Percentiles rank a stretch among this genome's conserved stretches.
These are phyloP conservation scores for Rhododendron ovatum DNA, from an alignment of 148 eudicot genomes.

Conservation along the genomic window DNA sequence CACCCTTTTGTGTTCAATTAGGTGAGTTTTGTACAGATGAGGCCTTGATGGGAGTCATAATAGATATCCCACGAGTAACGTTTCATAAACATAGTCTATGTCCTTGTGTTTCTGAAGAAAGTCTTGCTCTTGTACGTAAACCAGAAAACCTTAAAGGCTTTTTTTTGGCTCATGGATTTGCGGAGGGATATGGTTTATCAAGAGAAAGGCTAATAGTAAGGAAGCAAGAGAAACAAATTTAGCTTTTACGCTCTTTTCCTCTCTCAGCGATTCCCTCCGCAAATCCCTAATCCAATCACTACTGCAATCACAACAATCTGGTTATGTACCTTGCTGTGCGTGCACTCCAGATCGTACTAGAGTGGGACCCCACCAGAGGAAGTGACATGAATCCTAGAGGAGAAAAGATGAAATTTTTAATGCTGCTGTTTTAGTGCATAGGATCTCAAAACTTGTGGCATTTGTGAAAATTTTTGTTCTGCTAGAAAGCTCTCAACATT, in stretches of 20 bases:
- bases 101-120: too few species aligned
- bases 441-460: neutral
- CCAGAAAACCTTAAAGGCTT: too few species aligned
- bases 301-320: neutral
- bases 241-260: too few species aligned
- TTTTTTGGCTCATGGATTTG: neutral
- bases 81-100: too few species aligned
- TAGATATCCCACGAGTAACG: neutral
- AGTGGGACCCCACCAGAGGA: too few species aligned
- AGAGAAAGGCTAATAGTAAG: neutral
- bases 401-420: neutral
- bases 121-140: too few species aligned
- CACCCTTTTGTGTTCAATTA: slow-evolving; percentile 49
- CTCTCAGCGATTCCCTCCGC: too few species aligned
- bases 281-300: too few species aligned
- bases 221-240: too few species aligned
- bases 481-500: neutral
- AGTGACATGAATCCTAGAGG: too few species aligned
- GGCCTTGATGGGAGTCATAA: neutral
- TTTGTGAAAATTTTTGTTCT: neutral
- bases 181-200: neutral
- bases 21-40: slow-evolving; percentile 15
- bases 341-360: neutral
- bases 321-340: neutral
- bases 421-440: neutral